Percentiles rank a stretch among this genome's conserved stretches.
These are phyloP conservation scores for Hanseniaspora taiwanica DNA, from an alignment of 805 yeast genomes.

Conservation along the genomic window DNA sequence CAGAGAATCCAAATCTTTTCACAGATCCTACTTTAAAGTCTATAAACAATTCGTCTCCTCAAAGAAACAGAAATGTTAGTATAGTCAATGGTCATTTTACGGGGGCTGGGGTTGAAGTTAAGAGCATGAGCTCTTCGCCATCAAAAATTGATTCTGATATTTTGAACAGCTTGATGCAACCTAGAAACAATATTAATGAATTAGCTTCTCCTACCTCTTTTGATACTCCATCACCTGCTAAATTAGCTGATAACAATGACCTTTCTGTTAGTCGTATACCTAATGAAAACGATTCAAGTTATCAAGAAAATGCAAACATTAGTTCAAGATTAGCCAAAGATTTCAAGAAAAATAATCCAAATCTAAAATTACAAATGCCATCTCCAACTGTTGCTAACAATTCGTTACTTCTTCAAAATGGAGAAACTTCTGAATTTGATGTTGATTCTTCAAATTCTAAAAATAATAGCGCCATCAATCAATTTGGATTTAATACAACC, in stretches of 20 bases:
- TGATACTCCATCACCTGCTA: no score
- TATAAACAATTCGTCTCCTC: slow-evolving; percentile 26
- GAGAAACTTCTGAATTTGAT: background rate
- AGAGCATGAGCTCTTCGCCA: background rate
- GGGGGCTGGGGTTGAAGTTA: background rate
- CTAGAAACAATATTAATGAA: slow-evolving; percentile 2
- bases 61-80: slow-evolving; percentile 6
- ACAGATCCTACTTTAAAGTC: no score
- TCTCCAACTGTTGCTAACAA: slow-evolving; percentile 29
- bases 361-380: slow-evolving; percentile 63
- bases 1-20: no score
- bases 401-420: background rate
- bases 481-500: slow-evolving; percentile 51
- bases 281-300: slow-evolving; percentile 1
- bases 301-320: slow-evolving; percentile 4
- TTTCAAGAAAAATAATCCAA: slow-evolving; percentile 35
- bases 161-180: slow-evolving; percentile 10
- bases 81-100: slow-evolving; percentile 5
- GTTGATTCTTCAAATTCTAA: background rate
- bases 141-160: slow-evolving; percentile 3
- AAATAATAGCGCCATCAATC: slow-evolving; percentile 38
- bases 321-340: slow-evolving; percentile 20
- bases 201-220: no score
- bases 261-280: no score
- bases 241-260: no score